Evolutionary conservation across 2,329 filamentous ascomycete genomes (phyloP).

Genomic region (Claviceps pusilla): DNA sequence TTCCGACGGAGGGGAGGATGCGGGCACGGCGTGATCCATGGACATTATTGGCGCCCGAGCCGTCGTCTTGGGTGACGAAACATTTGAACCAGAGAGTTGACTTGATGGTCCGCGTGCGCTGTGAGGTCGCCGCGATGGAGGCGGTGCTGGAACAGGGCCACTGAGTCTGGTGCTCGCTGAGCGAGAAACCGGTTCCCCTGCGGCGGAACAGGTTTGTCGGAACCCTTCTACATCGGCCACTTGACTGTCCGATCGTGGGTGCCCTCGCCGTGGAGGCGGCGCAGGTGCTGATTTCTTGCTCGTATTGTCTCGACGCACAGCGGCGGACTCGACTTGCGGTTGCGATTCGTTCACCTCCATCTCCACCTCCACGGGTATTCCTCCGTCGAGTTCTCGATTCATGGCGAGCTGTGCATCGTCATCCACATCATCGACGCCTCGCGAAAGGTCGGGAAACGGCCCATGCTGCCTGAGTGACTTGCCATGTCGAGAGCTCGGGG

Average conservation of each 20-base stretch:
- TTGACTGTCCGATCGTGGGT: slow-evolving; percentile 31
- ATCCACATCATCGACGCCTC: slow-evolving; percentile 12
- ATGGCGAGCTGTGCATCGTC: slow-evolving; percentile 37
- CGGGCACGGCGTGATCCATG: slow-evolving; percentile 9
- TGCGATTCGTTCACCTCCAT: neutral
- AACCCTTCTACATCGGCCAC: neutral
- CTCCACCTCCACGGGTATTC: slow-evolving; percentile 13
- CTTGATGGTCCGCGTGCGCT: slow-evolving; percentile 20
- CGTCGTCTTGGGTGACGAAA: slow-evolving; percentile 5
- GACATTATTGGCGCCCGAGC: slow-evolving; percentile 6
- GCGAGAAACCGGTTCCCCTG: slow-evolving; percentile 33
- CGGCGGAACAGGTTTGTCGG: too few relatives aligned
- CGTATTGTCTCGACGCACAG: slow-evolving; percentile 7
- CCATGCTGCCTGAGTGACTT: slow-evolving; percentile 44
- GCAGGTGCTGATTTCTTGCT: slow-evolving; percentile 31
- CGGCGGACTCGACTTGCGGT: neutral
- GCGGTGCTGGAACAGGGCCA: slow-evolving; percentile 33
- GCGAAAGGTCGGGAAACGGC: neutral
- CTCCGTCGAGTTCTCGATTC: slow-evolving; percentile 31
- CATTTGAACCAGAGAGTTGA: slow-evolving; percentile 8
- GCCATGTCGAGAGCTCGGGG: slow-evolving; percentile 54
- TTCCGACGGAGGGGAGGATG: slow-evolving; percentile 5
- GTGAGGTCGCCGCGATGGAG: slow-evolving; percentile 37
- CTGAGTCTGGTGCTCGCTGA: slow-evolving; percentile 30
- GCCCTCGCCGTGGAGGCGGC: slow-evolving; percentile 35